phyloP scores from a whole-genome alignment of 192 early-diverging fungal genomes.

The Gonapodya sp. region DNA sequence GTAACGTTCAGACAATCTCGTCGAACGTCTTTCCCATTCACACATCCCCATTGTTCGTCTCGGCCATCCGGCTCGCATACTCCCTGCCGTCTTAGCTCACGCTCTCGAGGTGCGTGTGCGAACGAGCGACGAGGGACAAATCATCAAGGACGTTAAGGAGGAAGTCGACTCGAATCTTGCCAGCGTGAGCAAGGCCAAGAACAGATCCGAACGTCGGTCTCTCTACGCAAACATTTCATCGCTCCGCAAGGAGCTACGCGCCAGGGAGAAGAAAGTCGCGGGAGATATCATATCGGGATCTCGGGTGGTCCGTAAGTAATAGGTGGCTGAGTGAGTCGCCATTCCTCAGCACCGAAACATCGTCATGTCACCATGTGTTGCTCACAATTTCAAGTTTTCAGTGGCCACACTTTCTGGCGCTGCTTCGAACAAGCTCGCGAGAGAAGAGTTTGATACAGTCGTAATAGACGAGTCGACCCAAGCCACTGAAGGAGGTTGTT shows the following conservation, averaged over 20 bases:
- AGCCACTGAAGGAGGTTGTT: constrained; percentile 59
- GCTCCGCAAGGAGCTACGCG: constrained; percentile 44
- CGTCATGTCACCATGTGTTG: too few relatives aligned
- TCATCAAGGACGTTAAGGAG: constrained; percentile 62
- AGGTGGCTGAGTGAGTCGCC: too few relatives aligned
- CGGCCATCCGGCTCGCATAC: constrained; percentile 76
- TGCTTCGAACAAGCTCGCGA: constrained; percentile 35
- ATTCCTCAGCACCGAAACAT: too few relatives aligned
- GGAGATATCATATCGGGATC: neutral
- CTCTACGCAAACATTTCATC: constrained; percentile 54
- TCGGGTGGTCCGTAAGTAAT: neutral
- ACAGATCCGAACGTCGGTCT: constrained; percentile 45
- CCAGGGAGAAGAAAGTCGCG: neutral
- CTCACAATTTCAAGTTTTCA: too few relatives aligned
- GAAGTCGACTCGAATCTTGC: constrained; percentile 65
- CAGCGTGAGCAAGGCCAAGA: constrained; percentile 52
- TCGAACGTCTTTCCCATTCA: constrained; percentile 59
- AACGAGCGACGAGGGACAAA: constrained; percentile 56
- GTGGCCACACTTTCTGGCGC: constrained; percentile 70
- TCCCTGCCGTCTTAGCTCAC: constrained; percentile 53
- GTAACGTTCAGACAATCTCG: constrained; percentile 59
- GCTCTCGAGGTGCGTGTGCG: constrained; percentile 60
- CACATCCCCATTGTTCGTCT: constrained; percentile 60
- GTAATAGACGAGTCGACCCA: constrained; percentile 88
- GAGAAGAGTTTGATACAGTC: constrained; percentile 66